These are phyloP conservation scores for Boletus subluridellus DNA, from an alignment of 1,284 basidiomycete species.

Conservation along the genomic window DNA sequence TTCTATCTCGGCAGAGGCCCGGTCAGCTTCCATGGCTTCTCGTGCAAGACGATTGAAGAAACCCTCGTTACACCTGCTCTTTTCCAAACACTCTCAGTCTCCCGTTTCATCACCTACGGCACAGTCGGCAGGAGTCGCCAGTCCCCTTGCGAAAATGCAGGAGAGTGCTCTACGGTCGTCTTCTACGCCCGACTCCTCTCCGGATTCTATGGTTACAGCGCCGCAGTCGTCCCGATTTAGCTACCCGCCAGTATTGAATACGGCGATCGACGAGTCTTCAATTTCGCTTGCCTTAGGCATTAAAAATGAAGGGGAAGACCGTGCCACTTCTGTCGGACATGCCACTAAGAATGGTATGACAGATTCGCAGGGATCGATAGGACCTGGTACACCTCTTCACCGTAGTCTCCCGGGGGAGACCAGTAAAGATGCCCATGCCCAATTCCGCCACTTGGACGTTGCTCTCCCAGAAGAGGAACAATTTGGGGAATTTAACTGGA, in stretches of 20 bases:
- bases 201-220: constrained; percentile 34
- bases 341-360: constrained; percentile 3
- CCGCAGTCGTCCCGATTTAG: constrained; percentile 36
- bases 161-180: constrained; percentile 20
- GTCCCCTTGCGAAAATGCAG: constrained; percentile 1
- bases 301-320: constrained; percentile 22
- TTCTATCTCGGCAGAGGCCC: constrained; percentile 27
- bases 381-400: background rate
- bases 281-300: constrained; percentile 36
- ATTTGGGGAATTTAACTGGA: constrained; percentile 31
- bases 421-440: constrained; percentile 9
- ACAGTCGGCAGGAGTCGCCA: constrained; percentile 15
- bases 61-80: constrained; percentile 52
- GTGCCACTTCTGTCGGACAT: constrained; percentile 8
- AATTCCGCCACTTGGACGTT: constrained; percentile 27
- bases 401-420: constrained; percentile 3
- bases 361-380: constrained; percentile 8
- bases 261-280: constrained; percentile 35
- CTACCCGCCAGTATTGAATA: constrained; percentile 35
- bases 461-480: constrained; percentile 26
- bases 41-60: constrained; percentile 46
- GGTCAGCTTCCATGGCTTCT: constrained; percentile 30
- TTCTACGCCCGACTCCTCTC: constrained; percentile 31
- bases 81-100: constrained; percentile 48
- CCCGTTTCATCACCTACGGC: constrained; percentile 28